Percentiles rank a stretch among this genome's conserved stretches.
Conservation (phyloP, 257 asterid genomes). For the Jaltomata sinuosa region DNA sequence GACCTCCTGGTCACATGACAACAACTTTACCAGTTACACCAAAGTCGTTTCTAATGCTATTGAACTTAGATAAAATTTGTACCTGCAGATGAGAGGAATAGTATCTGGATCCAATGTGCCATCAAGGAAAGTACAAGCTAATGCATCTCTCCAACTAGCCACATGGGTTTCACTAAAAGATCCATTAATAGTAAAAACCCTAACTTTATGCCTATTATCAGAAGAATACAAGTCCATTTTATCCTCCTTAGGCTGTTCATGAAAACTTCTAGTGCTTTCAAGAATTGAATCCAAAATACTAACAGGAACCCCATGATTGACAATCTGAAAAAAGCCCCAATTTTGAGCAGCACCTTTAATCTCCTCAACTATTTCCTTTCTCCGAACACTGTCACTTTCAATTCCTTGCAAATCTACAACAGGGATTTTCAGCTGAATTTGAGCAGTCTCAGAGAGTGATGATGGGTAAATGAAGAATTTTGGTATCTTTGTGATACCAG, state of each 20-base stretch:
- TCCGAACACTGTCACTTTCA: constrained; percentile 3
- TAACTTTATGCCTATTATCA: constrained; percentile 25
- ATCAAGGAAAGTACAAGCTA: constrained; percentile 41
- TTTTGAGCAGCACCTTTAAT: constrained; percentile 40
- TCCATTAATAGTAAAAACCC: constrained; percentile 45
- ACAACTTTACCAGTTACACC: too few species aligned
- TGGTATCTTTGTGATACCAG: constrained; percentile 41
- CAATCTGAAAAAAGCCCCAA: constrained; percentile 71
- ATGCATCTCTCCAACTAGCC: constrained; percentile 64
- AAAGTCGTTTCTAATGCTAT: background rate
- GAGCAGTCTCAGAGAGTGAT: background rate
- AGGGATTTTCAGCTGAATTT: constrained; percentile 25
- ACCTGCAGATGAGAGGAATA: constrained; percentile 65
- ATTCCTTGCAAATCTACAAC: constrained; percentile 38
- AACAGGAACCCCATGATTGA: constrained; percentile 60
- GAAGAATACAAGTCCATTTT: constrained; percentile 45
- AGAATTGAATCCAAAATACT: constrained; percentile 31
- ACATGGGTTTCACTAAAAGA: constrained; percentile 25
- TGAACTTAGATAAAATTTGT: background rate
- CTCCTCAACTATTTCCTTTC: constrained; percentile 27
- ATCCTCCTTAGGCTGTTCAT: constrained; percentile 52
- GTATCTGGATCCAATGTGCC: constrained; percentile 22
- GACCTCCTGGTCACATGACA: too few species aligned
- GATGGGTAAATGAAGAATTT: constrained; percentile 35
- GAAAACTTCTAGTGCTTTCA: constrained; percentile 32